Percentiles rank a stretch among this genome's conserved stretches.
Conservation (phyloP, 1,139 yeast species). For the Ogataea hybrid region DNA sequence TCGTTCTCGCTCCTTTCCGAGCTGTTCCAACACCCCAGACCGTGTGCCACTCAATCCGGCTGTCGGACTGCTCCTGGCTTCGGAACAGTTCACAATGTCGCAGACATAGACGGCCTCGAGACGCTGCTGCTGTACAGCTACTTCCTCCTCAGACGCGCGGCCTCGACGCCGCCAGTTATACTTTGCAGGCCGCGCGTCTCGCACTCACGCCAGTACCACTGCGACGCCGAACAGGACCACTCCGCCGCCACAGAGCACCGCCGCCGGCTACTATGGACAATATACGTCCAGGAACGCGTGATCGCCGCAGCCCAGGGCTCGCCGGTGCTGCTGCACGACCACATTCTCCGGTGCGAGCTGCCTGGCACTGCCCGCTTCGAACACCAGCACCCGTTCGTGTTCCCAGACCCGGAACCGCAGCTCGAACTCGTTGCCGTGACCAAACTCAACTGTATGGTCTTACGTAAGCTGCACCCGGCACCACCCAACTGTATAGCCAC, state of each 20-base stretch:
- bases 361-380: slow-evolving; percentile 51
- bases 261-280: slow-evolving; percentile 83
- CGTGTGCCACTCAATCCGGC: slow-evolving; percentile 34
- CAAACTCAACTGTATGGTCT: slow-evolving; percentile 66
- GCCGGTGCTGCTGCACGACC: slow-evolving; percentile 70
- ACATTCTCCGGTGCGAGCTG: slow-evolving; percentile 63
- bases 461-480: slow-evolving; percentile 67
- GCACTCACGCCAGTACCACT: slow-evolving; percentile 75
- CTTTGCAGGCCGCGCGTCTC: slow-evolving; percentile 68
- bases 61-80: too few relatives aligned
- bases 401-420: slow-evolving; percentile 72
- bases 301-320: slow-evolving; percentile 74
- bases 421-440: slow-evolving; percentile 71
- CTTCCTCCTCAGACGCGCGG: slow-evolving; percentile 75
- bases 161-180: slow-evolving; percentile 67
- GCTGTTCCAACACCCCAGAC: background rate
- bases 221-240: slow-evolving; percentile 62
- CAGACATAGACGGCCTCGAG: slow-evolving; percentile 72
- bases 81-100: slow-evolving; percentile 53
- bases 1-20: slow-evolving; percentile 1
- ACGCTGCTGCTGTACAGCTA: slow-evolving; percentile 68
- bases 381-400: slow-evolving; percentile 50
- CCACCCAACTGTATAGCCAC: slow-evolving; percentile 65
- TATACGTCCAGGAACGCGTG: slow-evolving; percentile 78
- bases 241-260: slow-evolving; percentile 69